phyloP scores from a whole-genome alignment of 176 grass and related monocot species.

The Aegilops umbellulata region DNA sequence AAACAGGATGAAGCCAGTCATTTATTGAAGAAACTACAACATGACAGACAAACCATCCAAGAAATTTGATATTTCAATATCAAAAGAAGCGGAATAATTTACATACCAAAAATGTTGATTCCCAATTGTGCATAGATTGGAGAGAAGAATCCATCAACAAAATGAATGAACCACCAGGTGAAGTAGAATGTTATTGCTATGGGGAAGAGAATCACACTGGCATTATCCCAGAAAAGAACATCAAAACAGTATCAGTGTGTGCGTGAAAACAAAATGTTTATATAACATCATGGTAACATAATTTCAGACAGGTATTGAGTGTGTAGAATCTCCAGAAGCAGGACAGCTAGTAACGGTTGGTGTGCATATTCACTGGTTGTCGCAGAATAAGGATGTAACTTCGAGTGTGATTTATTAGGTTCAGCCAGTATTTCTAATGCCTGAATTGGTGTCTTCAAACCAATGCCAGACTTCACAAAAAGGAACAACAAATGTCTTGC shows the following conservation, averaged over 20 bases:
- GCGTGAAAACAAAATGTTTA: background rate
- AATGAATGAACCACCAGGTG: slow-evolving; percentile 99
- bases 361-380: background rate
- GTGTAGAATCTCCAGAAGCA: no score
- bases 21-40: slow-evolving; percentile 19
- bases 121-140: slow-evolving; percentile 91
- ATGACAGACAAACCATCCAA: background rate
- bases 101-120: slow-evolving; percentile 89
- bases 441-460: background rate
- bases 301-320: no score
- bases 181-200: slow-evolving; percentile 98
- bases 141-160: slow-evolving; percentile 96
- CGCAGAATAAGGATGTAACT: background rate
- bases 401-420: background rate
- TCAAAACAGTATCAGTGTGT: slow-evolving; percentile 26
- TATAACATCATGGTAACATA: background rate
- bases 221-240: background rate
- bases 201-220: slow-evolving; percentile 87
- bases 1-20: background rate
- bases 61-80: background rate
- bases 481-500: background rate
- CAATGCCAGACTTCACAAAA: slow-evolving; percentile 3
- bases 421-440: background rate
- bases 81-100: background rate
- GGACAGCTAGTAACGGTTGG: background rate